Percentiles rank a stretch among this genome's conserved stretches.
These are phyloP conservation scores for Fusarium musae DNA, from an alignment of 2,329 filamentous ascomycete species.

Conservation along the genomic window DNA sequence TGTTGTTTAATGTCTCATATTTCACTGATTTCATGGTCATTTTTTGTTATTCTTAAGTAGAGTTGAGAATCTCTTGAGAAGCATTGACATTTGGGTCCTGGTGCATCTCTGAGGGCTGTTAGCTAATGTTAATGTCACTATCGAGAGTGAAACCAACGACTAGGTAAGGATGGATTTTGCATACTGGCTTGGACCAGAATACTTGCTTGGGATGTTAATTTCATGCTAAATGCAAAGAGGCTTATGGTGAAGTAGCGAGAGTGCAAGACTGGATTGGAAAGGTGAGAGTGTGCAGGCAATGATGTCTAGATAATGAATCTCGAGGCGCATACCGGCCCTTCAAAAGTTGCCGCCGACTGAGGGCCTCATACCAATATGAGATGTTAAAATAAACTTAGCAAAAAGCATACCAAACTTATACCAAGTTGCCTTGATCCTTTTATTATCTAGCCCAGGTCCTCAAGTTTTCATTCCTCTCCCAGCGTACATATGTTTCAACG, in stretches of 20 bases:
- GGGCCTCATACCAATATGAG: neutral
- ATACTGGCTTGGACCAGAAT: too few species aligned
- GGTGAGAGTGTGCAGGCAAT: neutral
- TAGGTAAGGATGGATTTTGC: neutral
- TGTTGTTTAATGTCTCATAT: neutral
- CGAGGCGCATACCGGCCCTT: neutral
- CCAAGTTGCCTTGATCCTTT: too few species aligned
- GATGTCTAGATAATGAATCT: neutral
- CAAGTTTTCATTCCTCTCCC: neutral
- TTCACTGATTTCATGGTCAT: neutral
- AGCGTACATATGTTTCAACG: neutral
- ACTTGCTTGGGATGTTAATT: neutral
- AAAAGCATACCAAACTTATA: neutral
- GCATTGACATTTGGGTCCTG: neutral
- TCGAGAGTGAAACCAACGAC: neutral
- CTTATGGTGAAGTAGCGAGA: neutral
- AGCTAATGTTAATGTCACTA: neutral
- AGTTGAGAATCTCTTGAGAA: neutral
- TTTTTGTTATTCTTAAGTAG: neutral
- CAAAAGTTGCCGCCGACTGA: neutral
- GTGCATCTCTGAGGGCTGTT: neutral
- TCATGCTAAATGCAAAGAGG: neutral
- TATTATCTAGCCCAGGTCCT: too few species aligned
- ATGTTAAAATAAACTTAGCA: neutral
- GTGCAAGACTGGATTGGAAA: neutral